These are phyloP conservation scores for Phytophthora rubi DNA, from an alignment of 352 stramenopile species.

Conservation along the genomic window DNA sequence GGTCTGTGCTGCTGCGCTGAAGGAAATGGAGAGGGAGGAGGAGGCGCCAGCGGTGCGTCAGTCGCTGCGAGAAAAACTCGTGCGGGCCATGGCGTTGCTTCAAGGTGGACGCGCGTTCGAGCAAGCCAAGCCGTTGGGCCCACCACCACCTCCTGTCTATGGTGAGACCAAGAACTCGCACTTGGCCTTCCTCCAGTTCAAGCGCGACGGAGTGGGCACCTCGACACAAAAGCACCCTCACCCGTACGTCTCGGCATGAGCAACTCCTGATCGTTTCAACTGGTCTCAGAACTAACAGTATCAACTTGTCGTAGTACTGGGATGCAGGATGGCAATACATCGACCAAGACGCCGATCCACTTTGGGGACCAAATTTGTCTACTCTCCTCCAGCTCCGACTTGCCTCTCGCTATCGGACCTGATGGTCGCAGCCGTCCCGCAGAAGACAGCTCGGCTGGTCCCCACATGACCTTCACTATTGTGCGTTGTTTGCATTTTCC, in stretches of 20 bases:
- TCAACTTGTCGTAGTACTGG: constrained; percentile 16
- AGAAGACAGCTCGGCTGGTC: constrained; percentile 32
- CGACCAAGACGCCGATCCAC: constrained; percentile 51
- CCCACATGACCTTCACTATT: constrained; percentile 74
- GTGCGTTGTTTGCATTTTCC: constrained; percentile 25
- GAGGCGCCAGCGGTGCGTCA: constrained; percentile 7
- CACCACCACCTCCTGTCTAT: constrained; percentile 15
- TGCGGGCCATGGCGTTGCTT: constrained; percentile 37
- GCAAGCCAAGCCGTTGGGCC: constrained; percentile 21
- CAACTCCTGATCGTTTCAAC: neutral
- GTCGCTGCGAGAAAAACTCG: constrained; percentile 33
- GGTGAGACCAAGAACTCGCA: constrained; percentile 59
- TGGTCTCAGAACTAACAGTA: neutral
- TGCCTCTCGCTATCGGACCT: constrained; percentile 56
- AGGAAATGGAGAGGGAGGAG: constrained; percentile 18
- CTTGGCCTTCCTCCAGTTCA: constrained; percentile 69
- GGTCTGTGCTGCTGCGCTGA: constrained; percentile 23
- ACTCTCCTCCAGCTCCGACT: constrained; percentile 47
- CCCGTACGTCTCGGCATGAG: constrained; percentile 21
- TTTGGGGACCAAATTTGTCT: constrained; percentile 73
- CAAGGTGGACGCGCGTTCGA: constrained; percentile 38
- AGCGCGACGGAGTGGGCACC: constrained; percentile 16
- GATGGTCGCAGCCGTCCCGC: constrained; percentile 44
- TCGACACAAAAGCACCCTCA: constrained; percentile 26
- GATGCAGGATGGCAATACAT: constrained; percentile 54